These are phyloP conservation scores for Endothia cerciana DNA, from an alignment of 2,329 filamentous ascomycete genomes.

Conservation along the genomic window DNA sequence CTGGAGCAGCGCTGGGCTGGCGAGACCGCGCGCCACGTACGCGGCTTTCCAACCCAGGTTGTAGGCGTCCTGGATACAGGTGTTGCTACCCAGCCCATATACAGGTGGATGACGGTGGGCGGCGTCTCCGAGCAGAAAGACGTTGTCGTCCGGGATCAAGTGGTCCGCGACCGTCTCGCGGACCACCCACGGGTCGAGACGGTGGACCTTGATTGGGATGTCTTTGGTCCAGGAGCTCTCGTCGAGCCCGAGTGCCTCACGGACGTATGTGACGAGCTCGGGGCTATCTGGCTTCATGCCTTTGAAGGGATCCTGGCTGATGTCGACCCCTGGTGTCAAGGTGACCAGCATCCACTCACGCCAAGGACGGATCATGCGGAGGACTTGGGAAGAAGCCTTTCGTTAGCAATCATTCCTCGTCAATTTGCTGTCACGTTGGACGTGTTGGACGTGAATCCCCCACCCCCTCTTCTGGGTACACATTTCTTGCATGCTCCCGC, in stretches of 20 bases:
- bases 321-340: conserved; percentile 21
- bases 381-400: conserved; percentile 32
- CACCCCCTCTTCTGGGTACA: too few relatives aligned
- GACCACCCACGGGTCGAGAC: conserved; percentile 55
- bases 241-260: conserved; percentile 55
- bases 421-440: not conserved
- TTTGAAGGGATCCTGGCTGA: conserved; percentile 37
- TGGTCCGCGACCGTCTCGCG: conserved; percentile 59
- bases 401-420: not conserved
- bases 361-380: conserved; percentile 63
- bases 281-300: conserved; percentile 15
- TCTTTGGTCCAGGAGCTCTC: conserved; percentile 30
- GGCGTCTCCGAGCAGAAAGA: conserved; percentile 54
- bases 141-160: conserved; percentile 46
- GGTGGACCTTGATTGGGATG: conserved; percentile 50
- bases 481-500: too few relatives aligned
- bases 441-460: too few relatives aligned
- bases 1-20: conserved; percentile 39
- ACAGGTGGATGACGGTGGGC: conserved; percentile 56
- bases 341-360: conserved; percentile 56
- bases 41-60: conserved; percentile 54
- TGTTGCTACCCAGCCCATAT: conserved; percentile 55
- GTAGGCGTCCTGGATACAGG: conserved; percentile 53
- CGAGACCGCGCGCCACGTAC: conserved; percentile 43
- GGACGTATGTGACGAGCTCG: conserved; percentile 36